phyloP scores from a whole-genome alignment of 208 protist genomes.

The Leptomonas seymouri region DNA sequence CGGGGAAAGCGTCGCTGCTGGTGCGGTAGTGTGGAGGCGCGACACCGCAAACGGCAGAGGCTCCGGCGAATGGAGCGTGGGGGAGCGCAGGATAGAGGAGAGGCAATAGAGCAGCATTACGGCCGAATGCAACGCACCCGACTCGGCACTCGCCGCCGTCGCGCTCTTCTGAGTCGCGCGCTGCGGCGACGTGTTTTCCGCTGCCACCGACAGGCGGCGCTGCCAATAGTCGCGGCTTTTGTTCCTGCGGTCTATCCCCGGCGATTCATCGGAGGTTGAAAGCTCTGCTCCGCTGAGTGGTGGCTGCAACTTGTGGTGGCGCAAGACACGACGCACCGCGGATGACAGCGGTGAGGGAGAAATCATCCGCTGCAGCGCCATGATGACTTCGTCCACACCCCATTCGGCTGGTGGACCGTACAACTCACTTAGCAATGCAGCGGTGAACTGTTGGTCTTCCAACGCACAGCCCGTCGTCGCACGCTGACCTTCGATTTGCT shows the following conservation, averaged over 20 bases:
- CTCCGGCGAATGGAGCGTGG: not conserved
- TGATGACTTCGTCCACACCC: constrained; percentile 10
- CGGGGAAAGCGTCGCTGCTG: not conserved
- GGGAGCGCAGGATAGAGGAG: constrained; percentile 3
- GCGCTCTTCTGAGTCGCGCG: not conserved
- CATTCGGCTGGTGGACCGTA: constrained; percentile 9
- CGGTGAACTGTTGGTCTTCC: constrained; percentile 13
- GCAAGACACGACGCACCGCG: constrained; percentile 13
- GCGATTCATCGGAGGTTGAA: not conserved
- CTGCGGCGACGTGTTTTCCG: not conserved
- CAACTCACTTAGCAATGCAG: constrained; percentile 9
- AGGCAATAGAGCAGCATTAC: constrained; percentile 25
- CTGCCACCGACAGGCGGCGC: constrained; percentile 6
- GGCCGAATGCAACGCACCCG: not conserved
- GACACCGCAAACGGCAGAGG: not conserved
- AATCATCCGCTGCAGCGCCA: constrained; percentile 13
- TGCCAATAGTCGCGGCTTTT: constrained; percentile 15
- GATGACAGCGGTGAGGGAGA: constrained; percentile 13
- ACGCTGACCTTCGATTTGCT: not conserved
- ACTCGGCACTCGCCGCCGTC: not conserved
- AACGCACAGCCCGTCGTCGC: not conserved
- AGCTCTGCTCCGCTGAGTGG: constrained; percentile 23
- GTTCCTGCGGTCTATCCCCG: not conserved
- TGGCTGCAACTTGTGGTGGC: constrained; percentile 14
- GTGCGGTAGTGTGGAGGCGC: not conserved